These are phyloP conservation scores for Claviceps monticola DNA, from an alignment of 2,329 filamentous ascomycete genomes.

Conservation along the genomic window DNA sequence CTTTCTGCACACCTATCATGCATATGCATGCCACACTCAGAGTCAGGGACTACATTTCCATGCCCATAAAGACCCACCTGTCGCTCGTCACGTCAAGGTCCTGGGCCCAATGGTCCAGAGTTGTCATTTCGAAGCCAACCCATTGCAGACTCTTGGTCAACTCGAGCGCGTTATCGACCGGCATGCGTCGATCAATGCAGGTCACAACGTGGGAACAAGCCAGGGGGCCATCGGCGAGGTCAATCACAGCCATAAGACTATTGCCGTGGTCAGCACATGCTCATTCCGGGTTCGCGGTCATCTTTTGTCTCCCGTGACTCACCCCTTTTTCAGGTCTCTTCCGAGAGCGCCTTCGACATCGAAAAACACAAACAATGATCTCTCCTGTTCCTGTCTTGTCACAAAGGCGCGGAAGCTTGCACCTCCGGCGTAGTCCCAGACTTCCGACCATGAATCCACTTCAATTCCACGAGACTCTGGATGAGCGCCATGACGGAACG, in stretches of 20 bases:
- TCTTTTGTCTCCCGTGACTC: slow-evolving; percentile 23
- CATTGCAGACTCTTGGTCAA: slow-evolving; percentile 76
- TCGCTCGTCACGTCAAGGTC: slow-evolving; percentile 55
- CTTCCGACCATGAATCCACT: slow-evolving; percentile 55
- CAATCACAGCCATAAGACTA: slow-evolving; percentile 79
- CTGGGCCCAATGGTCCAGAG: slow-evolving; percentile 61
- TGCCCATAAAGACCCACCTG: slow-evolving; percentile 75
- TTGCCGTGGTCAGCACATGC: slow-evolving; percentile 4
- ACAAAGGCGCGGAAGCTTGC: slow-evolving; percentile 80
- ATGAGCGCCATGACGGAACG: slow-evolving; percentile 17
- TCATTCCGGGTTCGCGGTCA: background rate
- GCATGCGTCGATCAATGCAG: slow-evolving; percentile 62
- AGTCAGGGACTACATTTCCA: slow-evolving; percentile 52
- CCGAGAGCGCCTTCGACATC: slow-evolving; percentile 53
- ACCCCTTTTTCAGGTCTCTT: slow-evolving; percentile 78
- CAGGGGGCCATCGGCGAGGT: slow-evolving; percentile 67
- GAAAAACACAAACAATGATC: slow-evolving; percentile 79
- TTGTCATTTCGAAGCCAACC: slow-evolving; percentile 80
- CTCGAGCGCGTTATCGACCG: slow-evolving; percentile 46
- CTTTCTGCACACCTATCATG: background rate
- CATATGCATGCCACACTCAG: background rate
- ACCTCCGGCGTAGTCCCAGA: slow-evolving; percentile 77
- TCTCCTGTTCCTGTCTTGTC: slow-evolving; percentile 53
- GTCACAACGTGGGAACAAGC: slow-evolving; percentile 66
- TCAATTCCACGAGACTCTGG: slow-evolving; percentile 17